Conservation (phyloP, 805 yeast species). For the Starmerella bombicola region DNA sequence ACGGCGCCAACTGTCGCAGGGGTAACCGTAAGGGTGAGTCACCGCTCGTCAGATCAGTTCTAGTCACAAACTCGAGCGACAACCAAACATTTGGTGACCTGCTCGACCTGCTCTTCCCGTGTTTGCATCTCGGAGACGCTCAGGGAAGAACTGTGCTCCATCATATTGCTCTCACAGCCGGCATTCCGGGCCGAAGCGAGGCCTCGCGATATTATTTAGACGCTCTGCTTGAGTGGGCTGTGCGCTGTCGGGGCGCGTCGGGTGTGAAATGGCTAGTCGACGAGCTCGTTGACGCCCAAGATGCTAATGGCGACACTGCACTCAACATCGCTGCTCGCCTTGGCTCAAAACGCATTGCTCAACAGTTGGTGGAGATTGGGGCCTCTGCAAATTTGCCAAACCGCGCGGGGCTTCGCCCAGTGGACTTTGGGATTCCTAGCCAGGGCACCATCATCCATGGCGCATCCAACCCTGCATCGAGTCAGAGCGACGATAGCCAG, state of each 20-base stretch:
- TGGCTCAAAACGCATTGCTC: slow-evolving; percentile 68
- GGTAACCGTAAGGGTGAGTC: slow-evolving; percentile 81
- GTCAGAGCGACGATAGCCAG: not conserved
- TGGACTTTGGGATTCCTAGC: slow-evolving; percentile 60
- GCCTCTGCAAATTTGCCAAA: slow-evolving; percentile 72
- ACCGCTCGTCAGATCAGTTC: slow-evolving; percentile 69
- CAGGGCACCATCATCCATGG: not conserved
- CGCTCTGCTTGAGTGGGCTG: slow-evolving; percentile 65
- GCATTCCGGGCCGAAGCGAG: slow-evolving; percentile 57
- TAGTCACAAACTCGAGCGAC: slow-evolving; percentile 73
- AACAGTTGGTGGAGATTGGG: slow-evolving; percentile 72
- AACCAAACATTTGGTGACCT: slow-evolving; percentile 59
- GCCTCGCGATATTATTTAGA: slow-evolving; percentile 66
- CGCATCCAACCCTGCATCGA: not conserved
- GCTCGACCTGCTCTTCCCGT: slow-evolving; percentile 63
- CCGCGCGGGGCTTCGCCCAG: slow-evolving; percentile 74
- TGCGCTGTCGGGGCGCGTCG: slow-evolving; percentile 37
- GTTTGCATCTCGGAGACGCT: slow-evolving; percentile 50
- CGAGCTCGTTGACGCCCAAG: slow-evolving; percentile 75
- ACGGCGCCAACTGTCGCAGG: slow-evolving; percentile 55
- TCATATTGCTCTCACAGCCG: slow-evolving; percentile 71
- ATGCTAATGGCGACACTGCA: slow-evolving; percentile 89
- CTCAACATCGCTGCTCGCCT: slow-evolving; percentile 83
- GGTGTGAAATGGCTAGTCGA: slow-evolving; percentile 43
- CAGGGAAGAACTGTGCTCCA: slow-evolving; percentile 73